A percentile compares a stretch with the other conserved stretches of the same genome.
phyloP scores from a whole-genome alignment of 1,284 basidiomycete genomes.

The Rhodofomes roseus region DNA sequence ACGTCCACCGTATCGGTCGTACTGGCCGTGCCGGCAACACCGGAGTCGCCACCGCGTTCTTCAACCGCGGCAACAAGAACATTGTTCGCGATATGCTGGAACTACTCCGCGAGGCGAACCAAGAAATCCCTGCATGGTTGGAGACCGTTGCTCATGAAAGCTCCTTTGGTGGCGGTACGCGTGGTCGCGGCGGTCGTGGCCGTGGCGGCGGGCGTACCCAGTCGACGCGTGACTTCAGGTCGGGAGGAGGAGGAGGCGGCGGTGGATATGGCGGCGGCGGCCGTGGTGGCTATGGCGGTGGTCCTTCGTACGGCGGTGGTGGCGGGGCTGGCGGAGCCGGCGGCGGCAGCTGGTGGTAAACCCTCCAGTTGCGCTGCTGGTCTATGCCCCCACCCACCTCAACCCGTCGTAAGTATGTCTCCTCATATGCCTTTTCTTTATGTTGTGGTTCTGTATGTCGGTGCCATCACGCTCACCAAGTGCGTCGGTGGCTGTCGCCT shows the following conservation, averaged over 20 bases:
- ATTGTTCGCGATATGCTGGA: slow-evolving; percentile 92
- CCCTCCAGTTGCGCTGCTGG: not conserved
- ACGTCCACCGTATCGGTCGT: slow-evolving; percentile 98
- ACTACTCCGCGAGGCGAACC: slow-evolving; percentile 94
- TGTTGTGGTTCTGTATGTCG: not conserved
- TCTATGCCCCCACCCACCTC: not conserved
- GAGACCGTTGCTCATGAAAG: slow-evolving; percentile 84
- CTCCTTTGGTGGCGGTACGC: slow-evolving; percentile 62
- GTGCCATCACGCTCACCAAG: not conserved
- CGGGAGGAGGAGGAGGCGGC: slow-evolving; percentile 38
- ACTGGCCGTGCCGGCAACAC: slow-evolving; percentile 99
- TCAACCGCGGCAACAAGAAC: slow-evolving; percentile 90
- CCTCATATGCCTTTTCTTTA: not conserved
- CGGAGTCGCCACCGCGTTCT: slow-evolving; percentile 94
- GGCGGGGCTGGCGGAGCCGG: slow-evolving; percentile 30
- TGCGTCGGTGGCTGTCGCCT: not conserved
- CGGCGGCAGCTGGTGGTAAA: slow-evolving; percentile 46
- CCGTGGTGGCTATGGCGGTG: slow-evolving; percentile 36
- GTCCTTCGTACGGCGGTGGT: slow-evolving; percentile 25
- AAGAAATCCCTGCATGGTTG: slow-evolving; percentile 93
- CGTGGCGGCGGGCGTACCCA: slow-evolving; percentile 52
- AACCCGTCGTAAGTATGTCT: not conserved
- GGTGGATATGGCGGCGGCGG: slow-evolving; percentile 34
- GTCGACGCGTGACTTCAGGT: slow-evolving; percentile 45
- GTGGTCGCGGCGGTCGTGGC: slow-evolving; percentile 57